Percentiles rank a stretch among this genome's conserved stretches.
Conservation (phyloP, 306 rosid species). For the Pterocarpus macrocarpus region DNA sequence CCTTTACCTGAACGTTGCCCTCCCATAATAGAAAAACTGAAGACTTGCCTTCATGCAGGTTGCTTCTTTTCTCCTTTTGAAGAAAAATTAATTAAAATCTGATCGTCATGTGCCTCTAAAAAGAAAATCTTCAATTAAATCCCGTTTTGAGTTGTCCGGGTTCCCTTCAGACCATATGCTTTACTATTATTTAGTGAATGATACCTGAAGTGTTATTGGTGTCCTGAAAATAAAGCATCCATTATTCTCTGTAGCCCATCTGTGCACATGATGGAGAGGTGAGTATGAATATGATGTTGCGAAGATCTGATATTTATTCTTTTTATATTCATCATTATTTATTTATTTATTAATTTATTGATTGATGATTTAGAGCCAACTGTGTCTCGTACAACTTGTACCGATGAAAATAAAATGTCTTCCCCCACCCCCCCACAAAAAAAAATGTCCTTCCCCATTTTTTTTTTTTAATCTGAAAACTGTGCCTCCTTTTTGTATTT, state of each 20-base stretch:
- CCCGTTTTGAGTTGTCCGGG: constrained; percentile 48
- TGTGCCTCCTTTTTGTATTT: too few species aligned
- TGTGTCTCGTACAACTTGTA: too few species aligned
- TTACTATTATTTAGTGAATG: constrained; percentile 27
- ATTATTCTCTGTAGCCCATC: constrained; percentile 44
- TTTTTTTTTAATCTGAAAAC: too few species aligned
- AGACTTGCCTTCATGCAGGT: too few species aligned
- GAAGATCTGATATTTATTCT: background rate
- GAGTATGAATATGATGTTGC: constrained; percentile 7
- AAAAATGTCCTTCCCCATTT: too few species aligned
- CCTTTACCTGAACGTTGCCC: too few species aligned
- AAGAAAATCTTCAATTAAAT: constrained; percentile 41
- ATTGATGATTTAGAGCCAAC: background rate
- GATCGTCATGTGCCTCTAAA: constrained; percentile 45
- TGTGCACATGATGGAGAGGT: constrained; percentile 47
- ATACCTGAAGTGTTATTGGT: constrained; percentile 34
- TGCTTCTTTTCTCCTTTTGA: background rate
- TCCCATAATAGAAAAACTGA: too few species aligned
- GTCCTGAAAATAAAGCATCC: constrained; percentile 36
- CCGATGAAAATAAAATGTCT: too few species aligned
- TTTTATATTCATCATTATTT: background rate
- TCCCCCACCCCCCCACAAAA: too few species aligned
- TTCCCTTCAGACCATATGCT: constrained; percentile 25
- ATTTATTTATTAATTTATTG: background rate
- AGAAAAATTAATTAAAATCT: constrained; percentile 15